phyloP scores from a whole-genome alignment of 140 eudicot species.

The Cichorium intybus region DNA sequence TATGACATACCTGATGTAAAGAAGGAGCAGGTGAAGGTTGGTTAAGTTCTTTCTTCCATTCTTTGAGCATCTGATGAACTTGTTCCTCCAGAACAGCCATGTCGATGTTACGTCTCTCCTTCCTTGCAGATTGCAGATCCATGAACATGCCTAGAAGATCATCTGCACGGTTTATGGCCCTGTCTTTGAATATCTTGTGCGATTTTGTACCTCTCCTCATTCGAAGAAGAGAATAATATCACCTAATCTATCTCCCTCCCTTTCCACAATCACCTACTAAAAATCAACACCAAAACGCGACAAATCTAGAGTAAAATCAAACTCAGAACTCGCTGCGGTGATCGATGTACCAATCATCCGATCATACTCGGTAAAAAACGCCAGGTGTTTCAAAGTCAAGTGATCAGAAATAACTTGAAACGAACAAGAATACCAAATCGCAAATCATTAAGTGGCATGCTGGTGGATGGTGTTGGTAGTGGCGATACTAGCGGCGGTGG shows the following conservation, averaged over 20 bases:
- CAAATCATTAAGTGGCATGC: too few species aligned
- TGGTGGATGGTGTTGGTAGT: too few species aligned
- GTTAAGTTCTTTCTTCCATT: constrained; percentile 50
- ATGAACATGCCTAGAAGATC: constrained; percentile 49
- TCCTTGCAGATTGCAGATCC: constrained; percentile 53
- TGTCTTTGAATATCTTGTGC: constrained; percentile 44
- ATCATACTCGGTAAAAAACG: not conserved
- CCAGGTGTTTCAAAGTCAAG: not conserved
- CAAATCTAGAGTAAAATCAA: not conserved
- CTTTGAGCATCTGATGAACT: constrained; percentile 35
- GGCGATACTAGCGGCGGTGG: too few species aligned
- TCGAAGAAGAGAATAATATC: not conserved
- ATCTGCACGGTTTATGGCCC: constrained; percentile 58
- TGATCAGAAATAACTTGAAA: not conserved
- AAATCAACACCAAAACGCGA: not conserved
- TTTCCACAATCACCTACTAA: not conserved
- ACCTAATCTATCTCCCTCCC: constrained; percentile 14
- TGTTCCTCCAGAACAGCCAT: constrained; percentile 42
- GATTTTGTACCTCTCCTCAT: constrained; percentile 30
- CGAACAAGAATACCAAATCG: not conserved
- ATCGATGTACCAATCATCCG: not conserved
- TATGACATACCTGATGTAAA: constrained; percentile 22
- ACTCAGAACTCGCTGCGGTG: not conserved
- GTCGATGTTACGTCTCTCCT: constrained; percentile 50
- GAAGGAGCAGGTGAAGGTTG: constrained; percentile 55